Evolutionary conservation across 805 yeast genomes (phyloP), one percentile per base, ranked within the genome.

Genomic region (Jamesozyma lodderae): DNA sequence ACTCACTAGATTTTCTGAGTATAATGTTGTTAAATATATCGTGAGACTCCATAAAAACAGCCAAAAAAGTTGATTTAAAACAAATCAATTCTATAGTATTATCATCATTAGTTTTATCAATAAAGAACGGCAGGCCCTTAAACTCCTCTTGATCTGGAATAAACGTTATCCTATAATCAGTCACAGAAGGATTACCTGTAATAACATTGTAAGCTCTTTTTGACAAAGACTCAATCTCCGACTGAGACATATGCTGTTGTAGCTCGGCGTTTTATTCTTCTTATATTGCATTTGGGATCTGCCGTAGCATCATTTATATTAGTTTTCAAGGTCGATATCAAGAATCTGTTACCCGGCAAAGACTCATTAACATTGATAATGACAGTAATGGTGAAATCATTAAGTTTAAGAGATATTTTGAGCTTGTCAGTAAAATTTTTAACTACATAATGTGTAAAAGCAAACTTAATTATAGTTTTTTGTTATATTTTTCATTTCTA

Each of bases 11-110:
- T 14, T 31, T 23, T 6, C 6, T 2, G 11, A 14, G 4, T 18
- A 31, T 13, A 3, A 25, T 23, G 8, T 31, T 22, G 15, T 33
- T 37, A 17, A 57, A 38, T 7, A 42, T 41, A 2, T 47, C 43
- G 37, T 63, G 64, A n/a, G 62, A 53, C 36, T 61, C 64, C 13
- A 36, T 40, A 35, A 64, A 60, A 0, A 65, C 41, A 14, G 39
- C 28, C 21, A 58, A 35, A 24, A 42, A 48, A 0, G 67, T 55
- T 7, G 42, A 39, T 37, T 57, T 63, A 44, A 59, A 63, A 33
- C 66, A 49, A 25, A 64, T 44, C 15, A 65, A 41, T 45, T 66
- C 70, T n/a, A 54, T 35, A 5, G 23, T 5, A 7, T 35, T 35
- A 1, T 33, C 36, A 2, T 48, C 47, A 1, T 41, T 37, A 2